Evolutionary conservation across 495 filamentous ascomycete species (phyloP), one percentile per base, ranked within the genome.

Genomic region (Apodospora peruviana): DNA sequence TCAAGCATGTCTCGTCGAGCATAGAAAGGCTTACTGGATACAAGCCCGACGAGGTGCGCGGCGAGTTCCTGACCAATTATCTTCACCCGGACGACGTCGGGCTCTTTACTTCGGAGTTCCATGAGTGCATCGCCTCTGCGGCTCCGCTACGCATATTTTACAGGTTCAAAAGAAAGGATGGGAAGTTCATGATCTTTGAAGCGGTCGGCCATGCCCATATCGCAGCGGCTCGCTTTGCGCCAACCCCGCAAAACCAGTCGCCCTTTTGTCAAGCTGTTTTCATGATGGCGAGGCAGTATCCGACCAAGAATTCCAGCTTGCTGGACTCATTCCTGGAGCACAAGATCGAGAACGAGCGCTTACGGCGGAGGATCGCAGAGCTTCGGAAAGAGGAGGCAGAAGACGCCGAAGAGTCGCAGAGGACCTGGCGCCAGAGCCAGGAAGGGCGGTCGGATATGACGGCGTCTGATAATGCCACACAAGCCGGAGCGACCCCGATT

Each of bases 321-420:
- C 68, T 98, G 42, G 90, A 98, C 65, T 94, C 91, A 0, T 96
- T 96, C 52, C 73, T 98, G 12, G 93, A 98, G 65, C 91, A 96
- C 68, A 96, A 96, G 66, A 90, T 97, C 41, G 93, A 97, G 65
- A 96, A 98, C 57, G 90, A 95, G 66, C 81, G 93, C 16, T 66
- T 98, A 34, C 80, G 76, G 48, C 86, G 87, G 53, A 82, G 87
- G 27, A 95, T 98, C 50, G 81, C 83, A 12, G 90, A 95, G 59
- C 75, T 98, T 35, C 84, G 83, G 55, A 76, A 80, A 53, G 93
- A 97, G 66, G 91, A 96, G 63, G 81, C 84, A 45, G 86, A 91
- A 55, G 93, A 96, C 40, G 70, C 63, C 23, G 76, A 78, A 18
- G 73, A 78, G 32, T 67, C 72, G 5, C 71, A 77, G 41, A 62